Percentiles rank a stretch among this genome's conserved stretches.
Evolutionary conservation across 257 asterid species (phyloP).

Genomic region (Solanum piurae): DNA sequence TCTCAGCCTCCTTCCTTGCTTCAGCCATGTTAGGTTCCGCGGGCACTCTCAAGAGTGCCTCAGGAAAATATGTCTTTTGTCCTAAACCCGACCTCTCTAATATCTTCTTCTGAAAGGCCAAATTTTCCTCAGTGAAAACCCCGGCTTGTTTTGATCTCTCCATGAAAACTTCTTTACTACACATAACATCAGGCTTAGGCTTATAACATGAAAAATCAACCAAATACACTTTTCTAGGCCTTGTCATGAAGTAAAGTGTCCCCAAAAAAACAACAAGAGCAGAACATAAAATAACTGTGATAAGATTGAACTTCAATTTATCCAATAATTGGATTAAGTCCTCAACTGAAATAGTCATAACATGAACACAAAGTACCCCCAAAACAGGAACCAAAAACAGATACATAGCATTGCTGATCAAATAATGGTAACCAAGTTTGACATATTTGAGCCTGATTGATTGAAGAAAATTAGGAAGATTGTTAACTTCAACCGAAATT

Average conservation of each 20-base stretch:
- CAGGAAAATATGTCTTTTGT: conserved; percentile 8
- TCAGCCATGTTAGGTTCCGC: conserved; percentile 19
- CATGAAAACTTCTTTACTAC: neutral
- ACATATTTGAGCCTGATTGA: conserved; percentile 36
- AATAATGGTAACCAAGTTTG: conserved; percentile 29
- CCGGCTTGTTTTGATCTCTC: neutral
- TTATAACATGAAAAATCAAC: conserved; percentile 30
- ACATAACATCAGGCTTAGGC: conserved; percentile 15
- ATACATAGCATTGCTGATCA: conserved; percentile 20
- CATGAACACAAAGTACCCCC: conserved; percentile 3
- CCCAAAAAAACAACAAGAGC: conserved; percentile 10
- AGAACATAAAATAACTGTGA: neutral
- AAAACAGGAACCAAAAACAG: conserved; percentile 13
- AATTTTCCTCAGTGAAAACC: conserved; percentile 13
- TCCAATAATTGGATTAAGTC: conserved; percentile 7
- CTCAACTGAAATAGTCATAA: conserved; percentile 5
- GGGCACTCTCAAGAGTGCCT: conserved; percentile 4
- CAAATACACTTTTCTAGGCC: conserved; percentile 22
- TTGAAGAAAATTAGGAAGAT: conserved; percentile 22
- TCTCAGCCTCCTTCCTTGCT: conserved; percentile 32
- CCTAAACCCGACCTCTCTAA: conserved; percentile 25
- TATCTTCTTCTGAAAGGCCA: conserved; percentile 19
- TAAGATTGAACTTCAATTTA: conserved; percentile 8
- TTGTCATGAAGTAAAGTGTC: conserved; percentile 4
- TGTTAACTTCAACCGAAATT: neutral